These are phyloP conservation scores for Sphaerulina musiva DNA, from an alignment of 2,329 filamentous ascomycete species.

Conservation along the genomic window DNA sequence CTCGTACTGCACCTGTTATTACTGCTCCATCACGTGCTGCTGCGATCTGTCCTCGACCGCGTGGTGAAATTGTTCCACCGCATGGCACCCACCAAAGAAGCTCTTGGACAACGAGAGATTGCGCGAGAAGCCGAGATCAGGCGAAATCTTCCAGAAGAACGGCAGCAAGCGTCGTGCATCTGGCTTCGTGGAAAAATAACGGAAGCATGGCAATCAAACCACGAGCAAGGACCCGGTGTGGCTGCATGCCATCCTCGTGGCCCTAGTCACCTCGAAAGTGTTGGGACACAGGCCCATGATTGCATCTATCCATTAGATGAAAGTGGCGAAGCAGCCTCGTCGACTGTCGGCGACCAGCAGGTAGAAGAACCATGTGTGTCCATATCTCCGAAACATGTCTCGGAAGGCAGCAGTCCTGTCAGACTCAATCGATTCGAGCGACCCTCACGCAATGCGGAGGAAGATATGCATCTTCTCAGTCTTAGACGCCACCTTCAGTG, in stretches of 20 bases:
- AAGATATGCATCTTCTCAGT: constrained; percentile 7
- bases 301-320: background rate
- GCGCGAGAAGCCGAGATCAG: constrained; percentile 1
- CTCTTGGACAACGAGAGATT: background rate
- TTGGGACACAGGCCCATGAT: background rate
- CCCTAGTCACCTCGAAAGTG: background rate
- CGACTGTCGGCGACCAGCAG: background rate
- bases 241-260: background rate
- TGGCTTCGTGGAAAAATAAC: background rate
- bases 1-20: constrained; percentile 1
- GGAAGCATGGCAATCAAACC: background rate
- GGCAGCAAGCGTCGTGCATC: background rate
- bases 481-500: background rate
- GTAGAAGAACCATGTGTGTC: background rate
- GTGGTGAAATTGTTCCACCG: constrained; percentile 5
- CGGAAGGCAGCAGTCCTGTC: background rate
- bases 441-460: background rate
- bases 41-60: constrained; percentile 2
- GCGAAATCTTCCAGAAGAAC: background rate
- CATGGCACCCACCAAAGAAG: background rate
- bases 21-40: background rate
- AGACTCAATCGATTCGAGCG: constrained; percentile 6
- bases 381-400: background rate
- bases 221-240: background rate
- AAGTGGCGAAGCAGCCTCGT: background rate